These are phyloP conservation scores for Boehmeria nivea DNA, from an alignment of 306 rosid species.

Conservation along the genomic window DNA sequence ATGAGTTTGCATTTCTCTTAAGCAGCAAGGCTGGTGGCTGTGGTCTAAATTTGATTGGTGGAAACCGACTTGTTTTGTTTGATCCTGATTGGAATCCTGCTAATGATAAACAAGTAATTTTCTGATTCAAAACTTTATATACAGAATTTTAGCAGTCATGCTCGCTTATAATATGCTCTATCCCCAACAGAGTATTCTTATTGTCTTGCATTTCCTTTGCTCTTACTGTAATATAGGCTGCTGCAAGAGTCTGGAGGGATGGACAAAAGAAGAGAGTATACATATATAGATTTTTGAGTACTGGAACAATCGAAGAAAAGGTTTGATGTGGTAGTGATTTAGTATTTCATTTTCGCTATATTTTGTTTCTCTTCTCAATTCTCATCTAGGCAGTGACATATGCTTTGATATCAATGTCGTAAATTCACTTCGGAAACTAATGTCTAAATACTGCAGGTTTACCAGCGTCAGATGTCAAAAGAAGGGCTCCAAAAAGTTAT, in stretches of 20 bases:
- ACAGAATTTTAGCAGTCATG: slow-evolving; percentile 7
- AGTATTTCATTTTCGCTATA: slow-evolving; percentile 6
- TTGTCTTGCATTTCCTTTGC: slow-evolving; percentile 22
- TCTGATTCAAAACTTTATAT: slow-evolving; percentile 5
- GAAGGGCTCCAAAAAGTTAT: slow-evolving; percentile 98
- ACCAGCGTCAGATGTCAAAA: slow-evolving; percentile 98
- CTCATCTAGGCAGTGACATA: slow-evolving; percentile 10
- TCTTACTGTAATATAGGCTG: slow-evolving; percentile 49
- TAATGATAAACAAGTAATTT: slow-evolving; percentile 86
- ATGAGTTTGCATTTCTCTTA: slow-evolving; percentile 82
- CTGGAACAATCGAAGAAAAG: slow-evolving; percentile 97
- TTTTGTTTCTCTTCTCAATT: slow-evolving; percentile 19
- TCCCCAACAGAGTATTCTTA: neutral
- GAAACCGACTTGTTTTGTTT: slow-evolving; percentile 87
- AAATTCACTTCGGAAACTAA: too few relatives aligned
- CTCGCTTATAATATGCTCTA: slow-evolving; percentile 8
- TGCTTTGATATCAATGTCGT: neutral
- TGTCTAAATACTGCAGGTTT: too few relatives aligned
- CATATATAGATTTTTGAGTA: slow-evolving; percentile 81
- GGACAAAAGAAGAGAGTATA: slow-evolving; percentile 98
- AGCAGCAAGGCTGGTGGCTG: slow-evolving; percentile 99
- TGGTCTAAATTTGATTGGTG: slow-evolving; percentile 97
- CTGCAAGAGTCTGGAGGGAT: slow-evolving; percentile 99
- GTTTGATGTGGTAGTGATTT: slow-evolving; percentile 35
- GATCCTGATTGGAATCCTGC: slow-evolving; percentile 99